phyloP scores from a whole-genome alignment of 1,139 yeast species.

The Insectozyma bohioensis region DNA sequence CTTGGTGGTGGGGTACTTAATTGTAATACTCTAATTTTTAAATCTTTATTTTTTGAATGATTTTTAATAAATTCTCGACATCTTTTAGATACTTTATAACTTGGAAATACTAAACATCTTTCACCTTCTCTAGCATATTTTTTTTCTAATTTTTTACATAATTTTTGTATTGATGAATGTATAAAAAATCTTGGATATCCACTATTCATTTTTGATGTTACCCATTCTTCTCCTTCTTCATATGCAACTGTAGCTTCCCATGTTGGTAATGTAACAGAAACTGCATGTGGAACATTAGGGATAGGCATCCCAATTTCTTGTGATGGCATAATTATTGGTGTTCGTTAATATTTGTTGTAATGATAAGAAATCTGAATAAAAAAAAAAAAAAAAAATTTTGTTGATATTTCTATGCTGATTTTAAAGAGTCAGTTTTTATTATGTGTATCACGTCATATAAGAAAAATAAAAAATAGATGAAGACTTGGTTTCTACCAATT shows the following conservation, averaged over 20 bases:
- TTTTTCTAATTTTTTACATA: constrained; percentile 47
- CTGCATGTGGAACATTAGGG: constrained; percentile 91
- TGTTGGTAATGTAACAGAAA: constrained; percentile 88
- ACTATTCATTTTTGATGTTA: constrained; percentile 72
- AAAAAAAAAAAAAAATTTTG: too few species aligned
- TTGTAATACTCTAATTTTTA: constrained; percentile 67
- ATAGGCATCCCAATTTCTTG: constrained; percentile 76
- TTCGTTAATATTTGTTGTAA: too few species aligned
- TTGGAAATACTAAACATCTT: constrained; percentile 70
- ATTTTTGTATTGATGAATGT: constrained; percentile 67
- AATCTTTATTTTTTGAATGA: constrained; percentile 26
- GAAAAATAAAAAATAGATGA: too few species aligned
- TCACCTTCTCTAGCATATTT: constrained; percentile 82
- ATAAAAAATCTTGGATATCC: constrained; percentile 91
- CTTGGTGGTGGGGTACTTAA: constrained; percentile 71
- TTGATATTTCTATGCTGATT: too few species aligned
- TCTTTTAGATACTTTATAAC: constrained; percentile 75
- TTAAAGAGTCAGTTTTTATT: too few species aligned
- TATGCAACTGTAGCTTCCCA: constrained; percentile 93
- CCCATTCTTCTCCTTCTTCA: constrained; percentile 88
- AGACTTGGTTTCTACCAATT: too few species aligned
- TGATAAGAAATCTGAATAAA: too few species aligned
- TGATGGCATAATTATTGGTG: constrained; percentile 26
- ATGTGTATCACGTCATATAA: too few species aligned
- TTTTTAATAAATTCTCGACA: constrained; percentile 73